Conservation (phyloP, 2,329 filamentous ascomycete genomes). For the Penicillium expansum region DNA sequence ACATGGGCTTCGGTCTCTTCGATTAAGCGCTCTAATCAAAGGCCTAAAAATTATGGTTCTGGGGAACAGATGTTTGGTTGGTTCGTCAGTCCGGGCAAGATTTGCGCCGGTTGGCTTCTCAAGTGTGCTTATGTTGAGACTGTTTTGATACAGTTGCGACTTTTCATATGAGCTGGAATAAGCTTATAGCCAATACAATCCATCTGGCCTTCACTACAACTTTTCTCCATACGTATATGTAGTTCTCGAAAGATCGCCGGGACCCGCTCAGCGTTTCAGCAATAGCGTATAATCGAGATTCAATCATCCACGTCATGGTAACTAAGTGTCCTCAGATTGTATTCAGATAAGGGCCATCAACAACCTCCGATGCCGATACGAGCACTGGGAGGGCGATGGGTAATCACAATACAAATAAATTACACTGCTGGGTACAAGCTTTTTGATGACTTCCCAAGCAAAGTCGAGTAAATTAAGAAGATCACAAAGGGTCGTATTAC, state of each 20-base stretch:
- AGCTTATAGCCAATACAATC: constrained; percentile 38
- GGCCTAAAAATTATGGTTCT: constrained; percentile 58
- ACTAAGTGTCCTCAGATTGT: background rate
- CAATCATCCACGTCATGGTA: background rate
- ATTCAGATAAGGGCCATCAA: background rate
- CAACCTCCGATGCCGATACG: background rate
- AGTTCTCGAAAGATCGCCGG: background rate
- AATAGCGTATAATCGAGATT: constrained; percentile 11
- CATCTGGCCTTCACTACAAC: constrained; percentile 29
- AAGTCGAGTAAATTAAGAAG: background rate
- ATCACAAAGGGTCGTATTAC: background rate
- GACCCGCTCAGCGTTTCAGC: background rate
- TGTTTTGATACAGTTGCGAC: constrained; percentile 41
- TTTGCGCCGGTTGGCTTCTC: constrained; percentile 28
- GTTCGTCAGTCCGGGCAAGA: constrained; percentile 31
- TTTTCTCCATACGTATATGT: background rate
- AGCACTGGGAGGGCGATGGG: background rate
- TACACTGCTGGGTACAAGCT: background rate
- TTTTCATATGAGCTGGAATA: constrained; percentile 34
- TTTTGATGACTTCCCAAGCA: background rate
- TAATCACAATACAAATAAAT: background rate
- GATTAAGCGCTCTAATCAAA: constrained; percentile 47
- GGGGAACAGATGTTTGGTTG: constrained; percentile 53
- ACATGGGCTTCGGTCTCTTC: constrained; percentile 74
- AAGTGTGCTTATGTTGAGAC: constrained; percentile 31